These are phyloP conservation scores for Cryphonectria carpinicola DNA, from an alignment of 2,329 filamentous ascomycete species.

Conservation along the genomic window DNA sequence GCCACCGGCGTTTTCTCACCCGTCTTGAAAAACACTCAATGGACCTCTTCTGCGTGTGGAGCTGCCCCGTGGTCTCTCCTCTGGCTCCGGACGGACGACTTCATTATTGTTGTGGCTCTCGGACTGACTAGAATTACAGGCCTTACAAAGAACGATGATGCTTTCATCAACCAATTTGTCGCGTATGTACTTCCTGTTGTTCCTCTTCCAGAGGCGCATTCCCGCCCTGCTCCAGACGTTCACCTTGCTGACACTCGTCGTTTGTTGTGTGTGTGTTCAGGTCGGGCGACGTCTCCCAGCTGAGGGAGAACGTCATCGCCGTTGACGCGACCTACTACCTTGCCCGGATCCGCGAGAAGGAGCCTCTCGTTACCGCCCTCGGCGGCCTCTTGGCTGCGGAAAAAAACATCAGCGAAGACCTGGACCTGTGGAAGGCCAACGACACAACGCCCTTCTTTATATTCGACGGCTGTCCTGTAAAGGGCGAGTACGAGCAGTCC, in stretches of 20 bases:
- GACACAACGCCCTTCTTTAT: constrained; percentile 83
- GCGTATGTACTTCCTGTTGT: constrained; percentile 1
- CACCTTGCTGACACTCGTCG: constrained; percentile 4
- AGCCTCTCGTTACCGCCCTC: constrained; percentile 87
- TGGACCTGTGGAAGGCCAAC: constrained; percentile 71
- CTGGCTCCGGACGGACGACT: not conserved
- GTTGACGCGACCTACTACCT: constrained; percentile 93
- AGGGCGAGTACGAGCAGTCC: constrained; percentile 72
- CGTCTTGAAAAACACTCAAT: no score
- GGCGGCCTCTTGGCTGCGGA: constrained; percentile 85
- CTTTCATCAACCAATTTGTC: constrained; percentile 26
- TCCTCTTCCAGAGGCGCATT: not conserved
- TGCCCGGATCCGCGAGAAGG: constrained; percentile 77
- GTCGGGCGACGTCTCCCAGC: constrained; percentile 66
- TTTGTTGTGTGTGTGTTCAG: constrained; percentile 39
- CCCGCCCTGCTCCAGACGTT: not conserved
- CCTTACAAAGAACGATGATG: constrained; percentile 27
- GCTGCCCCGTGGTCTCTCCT: not conserved
- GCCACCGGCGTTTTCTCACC: not conserved
- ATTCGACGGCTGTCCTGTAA: constrained; percentile 85
- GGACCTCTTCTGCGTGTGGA: not conserved
- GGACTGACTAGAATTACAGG: not conserved
- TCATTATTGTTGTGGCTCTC: not conserved
- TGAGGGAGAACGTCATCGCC: constrained; percentile 76
- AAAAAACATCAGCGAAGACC: constrained; percentile 74